Evolutionary conservation across 495 filamentous ascomycete genomes (phyloP).

Genomic region (Annulohypoxylon nitens): DNA sequence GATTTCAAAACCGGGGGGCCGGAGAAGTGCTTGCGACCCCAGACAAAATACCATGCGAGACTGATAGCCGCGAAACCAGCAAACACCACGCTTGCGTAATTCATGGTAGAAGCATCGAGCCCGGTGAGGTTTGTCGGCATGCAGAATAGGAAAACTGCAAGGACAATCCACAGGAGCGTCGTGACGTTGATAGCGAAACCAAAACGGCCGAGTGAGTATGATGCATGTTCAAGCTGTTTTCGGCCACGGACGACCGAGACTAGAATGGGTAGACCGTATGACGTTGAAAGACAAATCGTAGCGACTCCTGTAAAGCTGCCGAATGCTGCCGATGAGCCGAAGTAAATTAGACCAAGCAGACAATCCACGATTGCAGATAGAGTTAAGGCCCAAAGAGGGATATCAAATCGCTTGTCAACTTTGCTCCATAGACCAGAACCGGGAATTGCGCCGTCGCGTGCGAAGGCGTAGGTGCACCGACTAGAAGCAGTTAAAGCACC

Average conservation of each 20-base stretch:
- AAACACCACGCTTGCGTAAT: conserved; percentile 74
- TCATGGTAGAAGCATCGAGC: conserved; percentile 67
- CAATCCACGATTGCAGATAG: conserved; percentile 69
- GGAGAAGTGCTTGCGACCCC: conserved; percentile 74
- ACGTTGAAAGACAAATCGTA: conserved; percentile 74
- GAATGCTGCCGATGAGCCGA: conserved; percentile 72
- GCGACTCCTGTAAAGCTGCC: conserved; percentile 71
- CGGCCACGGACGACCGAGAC: conserved; percentile 54
- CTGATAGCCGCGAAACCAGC: conserved; percentile 69
- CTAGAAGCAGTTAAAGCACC: conserved; percentile 70
- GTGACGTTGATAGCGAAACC: conserved; percentile 67
- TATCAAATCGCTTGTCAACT: conserved; percentile 63
- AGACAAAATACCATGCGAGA: conserved; percentile 73
- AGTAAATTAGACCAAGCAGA: conserved; percentile 69
- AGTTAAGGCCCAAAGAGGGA: conserved; percentile 69
- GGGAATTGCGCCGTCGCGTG: conserved; percentile 75
- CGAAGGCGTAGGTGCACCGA: conserved; percentile 73
- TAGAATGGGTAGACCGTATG: conserved; percentile 74
- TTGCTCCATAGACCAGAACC: conserved; percentile 74
- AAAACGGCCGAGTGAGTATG: conserved; percentile 69
- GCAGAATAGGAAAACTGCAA: conserved; percentile 72
- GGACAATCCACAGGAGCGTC: conserved; percentile 66
- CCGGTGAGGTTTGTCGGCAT: conserved; percentile 67
- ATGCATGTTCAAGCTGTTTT: conserved; percentile 60
- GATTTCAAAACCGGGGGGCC: conserved; percentile 69